Conservation (phyloP, 1,139 yeast species). For the Hansenula anomala region DNA sequence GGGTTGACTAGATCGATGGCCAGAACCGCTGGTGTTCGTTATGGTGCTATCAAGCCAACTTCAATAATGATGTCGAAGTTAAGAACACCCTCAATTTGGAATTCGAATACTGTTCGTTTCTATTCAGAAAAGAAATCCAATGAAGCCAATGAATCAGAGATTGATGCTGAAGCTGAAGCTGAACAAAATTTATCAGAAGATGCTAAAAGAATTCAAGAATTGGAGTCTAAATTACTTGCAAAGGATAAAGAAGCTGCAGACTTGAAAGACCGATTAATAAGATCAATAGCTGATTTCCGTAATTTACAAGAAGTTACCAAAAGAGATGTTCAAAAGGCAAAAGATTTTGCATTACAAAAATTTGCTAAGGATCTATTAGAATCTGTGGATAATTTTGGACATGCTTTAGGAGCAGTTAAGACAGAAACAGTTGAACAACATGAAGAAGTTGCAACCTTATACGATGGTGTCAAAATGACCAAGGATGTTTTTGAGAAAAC, state of each 20-base stretch:
- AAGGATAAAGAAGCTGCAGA: no score
- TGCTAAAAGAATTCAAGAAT: no score
- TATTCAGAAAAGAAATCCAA: no score
- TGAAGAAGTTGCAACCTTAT: slow-evolving; percentile 67
- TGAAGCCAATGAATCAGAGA: no score
- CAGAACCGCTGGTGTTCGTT: no score
- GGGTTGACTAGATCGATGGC: no score
- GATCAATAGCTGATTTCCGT: neutral
- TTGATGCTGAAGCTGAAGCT: neutral
- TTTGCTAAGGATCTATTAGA: slow-evolving; percentile 90
- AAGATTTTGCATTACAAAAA: slow-evolving; percentile 87
- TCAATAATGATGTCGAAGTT: no score
- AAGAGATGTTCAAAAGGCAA: slow-evolving; percentile 69
- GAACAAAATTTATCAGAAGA: no score
- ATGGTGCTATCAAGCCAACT: no score
- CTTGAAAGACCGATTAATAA: neutral
- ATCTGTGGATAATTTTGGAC: slow-evolving; percentile 85
- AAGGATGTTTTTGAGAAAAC: slow-evolving; percentile 85
- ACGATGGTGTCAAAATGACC: slow-evolving; percentile 91
- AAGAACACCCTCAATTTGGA: no score
- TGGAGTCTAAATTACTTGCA: neutral
- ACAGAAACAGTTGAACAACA: slow-evolving; percentile 52
- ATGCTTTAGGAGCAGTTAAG: slow-evolving; percentile 76
- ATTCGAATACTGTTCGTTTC: no score
- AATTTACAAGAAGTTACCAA: slow-evolving; percentile 49